phyloP scores from a whole-genome alignment of 257 asterid genomes.

The Agastache rugosa region DNA sequence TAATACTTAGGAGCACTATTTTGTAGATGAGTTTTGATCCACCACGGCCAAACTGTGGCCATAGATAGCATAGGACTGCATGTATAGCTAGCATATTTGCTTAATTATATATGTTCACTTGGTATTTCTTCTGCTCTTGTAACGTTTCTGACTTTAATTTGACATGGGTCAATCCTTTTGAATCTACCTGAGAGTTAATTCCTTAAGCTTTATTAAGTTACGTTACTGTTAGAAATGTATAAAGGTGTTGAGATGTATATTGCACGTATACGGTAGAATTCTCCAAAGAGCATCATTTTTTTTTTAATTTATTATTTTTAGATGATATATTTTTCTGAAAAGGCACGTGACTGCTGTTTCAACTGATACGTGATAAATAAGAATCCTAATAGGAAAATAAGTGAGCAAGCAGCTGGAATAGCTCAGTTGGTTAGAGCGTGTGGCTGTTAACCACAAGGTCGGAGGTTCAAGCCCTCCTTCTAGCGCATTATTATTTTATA shows the following conservation, averaged over 20 bases:
- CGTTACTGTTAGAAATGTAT: too few relatives aligned
- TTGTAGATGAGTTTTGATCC: constrained; percentile 40
- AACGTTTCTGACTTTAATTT: neutral
- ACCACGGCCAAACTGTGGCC: constrained; percentile 20
- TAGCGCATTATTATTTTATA: constrained; percentile 30
- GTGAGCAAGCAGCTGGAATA: constrained; percentile 57
- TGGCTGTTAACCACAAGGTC: constrained; percentile 98
- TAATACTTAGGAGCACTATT: too few relatives aligned
- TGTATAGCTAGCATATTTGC: neutral
- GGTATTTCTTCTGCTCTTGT: neutral
- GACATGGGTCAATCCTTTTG: neutral
- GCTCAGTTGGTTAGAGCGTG: constrained; percentile 98
- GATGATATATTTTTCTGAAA: too few relatives aligned
- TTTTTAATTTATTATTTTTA: too few relatives aligned
- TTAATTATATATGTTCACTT: neutral
- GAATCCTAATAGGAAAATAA: too few relatives aligned
- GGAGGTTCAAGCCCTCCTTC: constrained; percentile 63
- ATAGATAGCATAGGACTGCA: constrained; percentile 8
- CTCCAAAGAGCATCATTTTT: too few relatives aligned
- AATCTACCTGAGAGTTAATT: neutral
- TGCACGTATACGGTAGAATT: too few relatives aligned
- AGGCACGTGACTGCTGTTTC: too few relatives aligned
- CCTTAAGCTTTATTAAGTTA: too few relatives aligned
- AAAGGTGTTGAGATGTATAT: too few relatives aligned
- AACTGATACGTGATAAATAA: too few relatives aligned